Evolutionary conservation across 441 rosid species (phyloP).

Genomic region (Syzygium malaccense): DNA sequence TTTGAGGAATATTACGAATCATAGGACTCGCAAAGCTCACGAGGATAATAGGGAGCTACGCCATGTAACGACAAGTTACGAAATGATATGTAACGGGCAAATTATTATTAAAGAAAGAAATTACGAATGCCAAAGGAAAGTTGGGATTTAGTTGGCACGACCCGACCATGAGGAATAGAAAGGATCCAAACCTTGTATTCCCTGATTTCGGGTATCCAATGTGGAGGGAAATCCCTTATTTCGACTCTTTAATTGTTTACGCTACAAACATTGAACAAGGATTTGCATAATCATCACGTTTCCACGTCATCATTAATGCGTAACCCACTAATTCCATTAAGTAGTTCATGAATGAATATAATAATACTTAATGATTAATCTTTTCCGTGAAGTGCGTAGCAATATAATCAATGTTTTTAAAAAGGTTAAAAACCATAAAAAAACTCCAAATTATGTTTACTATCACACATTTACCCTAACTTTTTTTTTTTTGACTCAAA

Average conservation of each 20-base stretch:
- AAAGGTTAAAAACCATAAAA: too few relatives aligned
- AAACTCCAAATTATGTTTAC: too few relatives aligned
- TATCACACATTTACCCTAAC: too few relatives aligned
- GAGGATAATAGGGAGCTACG: background rate
- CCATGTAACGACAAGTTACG: background rate
- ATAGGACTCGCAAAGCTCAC: background rate
- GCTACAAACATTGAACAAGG: background rate
- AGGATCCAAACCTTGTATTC: background rate
- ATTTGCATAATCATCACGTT: background rate
- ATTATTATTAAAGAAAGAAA: background rate
- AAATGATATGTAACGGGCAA: background rate
- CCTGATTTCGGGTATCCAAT: background rate
- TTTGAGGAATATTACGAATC: background rate
- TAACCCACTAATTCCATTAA: background rate
- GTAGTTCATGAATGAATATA: background rate
- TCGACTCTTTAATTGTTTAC: background rate
- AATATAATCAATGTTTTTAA: background rate
- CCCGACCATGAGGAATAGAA: background rate
- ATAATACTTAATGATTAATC: background rate
- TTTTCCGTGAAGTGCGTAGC: too few relatives aligned
- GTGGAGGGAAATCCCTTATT: background rate
- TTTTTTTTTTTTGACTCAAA: too few relatives aligned
- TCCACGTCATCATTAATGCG: background rate
- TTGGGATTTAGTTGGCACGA: background rate
- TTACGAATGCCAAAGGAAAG: background rate